These are phyloP conservation scores for Debaryomyces maramus DNA, from an alignment of 805 yeast genomes.

Conservation along the genomic window DNA sequence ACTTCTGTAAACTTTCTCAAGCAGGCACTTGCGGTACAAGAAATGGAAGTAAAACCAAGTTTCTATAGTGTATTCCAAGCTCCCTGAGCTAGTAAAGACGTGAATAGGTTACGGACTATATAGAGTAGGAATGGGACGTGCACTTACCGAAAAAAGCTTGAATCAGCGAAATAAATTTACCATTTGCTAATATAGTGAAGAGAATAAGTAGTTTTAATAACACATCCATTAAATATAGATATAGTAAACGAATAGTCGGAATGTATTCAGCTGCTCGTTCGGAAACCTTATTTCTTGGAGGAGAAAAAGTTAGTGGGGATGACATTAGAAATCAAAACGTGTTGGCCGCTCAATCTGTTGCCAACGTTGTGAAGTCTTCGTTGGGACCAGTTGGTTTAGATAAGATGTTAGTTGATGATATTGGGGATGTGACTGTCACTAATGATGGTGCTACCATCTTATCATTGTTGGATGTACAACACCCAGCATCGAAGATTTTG, in stretches of 20 bases:
- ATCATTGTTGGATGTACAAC: slow-evolving; percentile 89
- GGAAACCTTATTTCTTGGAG: slow-evolving; percentile 92
- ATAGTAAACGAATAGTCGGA: background rate
- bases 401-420: slow-evolving; percentile 97
- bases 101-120: too few species aligned
- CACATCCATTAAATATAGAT: background rate
- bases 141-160: background rate
- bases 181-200: background rate
- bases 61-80: too few species aligned
- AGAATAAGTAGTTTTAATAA: background rate
- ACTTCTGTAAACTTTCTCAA: too few species aligned
- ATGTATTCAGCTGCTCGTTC: slow-evolving; percentile 82
- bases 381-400: slow-evolving; percentile 98
- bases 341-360: slow-evolving; percentile 84
- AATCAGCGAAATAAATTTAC: background rate
- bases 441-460: slow-evolving; percentile 98
- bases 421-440: slow-evolving; percentile 98
- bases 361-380: slow-evolving; percentile 85
- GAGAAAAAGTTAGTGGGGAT: slow-evolving; percentile 93
- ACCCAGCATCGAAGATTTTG: slow-evolving; percentile 96
- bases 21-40: too few species aligned
- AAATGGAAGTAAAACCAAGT: too few species aligned
- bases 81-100: too few species aligned
- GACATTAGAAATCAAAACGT: slow-evolving; percentile 96
- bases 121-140: slow-evolving; percentile 1